Percentiles rank a stretch among this genome's conserved stretches.
These are phyloP conservation scores for Trichoderma koningiopsis DNA, from an alignment of 2,329 filamentous ascomycete species.

Conservation along the genomic window DNA sequence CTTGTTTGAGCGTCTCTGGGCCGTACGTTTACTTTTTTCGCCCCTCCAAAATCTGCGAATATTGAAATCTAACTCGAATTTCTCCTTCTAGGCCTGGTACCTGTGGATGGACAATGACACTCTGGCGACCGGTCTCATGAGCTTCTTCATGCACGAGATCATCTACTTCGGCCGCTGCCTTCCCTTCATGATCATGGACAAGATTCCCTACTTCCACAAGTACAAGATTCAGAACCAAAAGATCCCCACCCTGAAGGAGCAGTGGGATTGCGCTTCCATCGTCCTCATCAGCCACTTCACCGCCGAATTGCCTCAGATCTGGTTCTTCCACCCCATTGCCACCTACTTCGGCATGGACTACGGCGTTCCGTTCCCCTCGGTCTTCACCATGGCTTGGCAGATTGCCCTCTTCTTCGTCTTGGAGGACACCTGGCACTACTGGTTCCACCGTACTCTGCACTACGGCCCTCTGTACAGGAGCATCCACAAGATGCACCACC, in stretches of 20 bases:
- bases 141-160: conserved; percentile 89
- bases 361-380: conserved; percentile 82
- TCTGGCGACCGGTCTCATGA: conserved; percentile 95
- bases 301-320: conserved; percentile 97
- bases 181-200: conserved; percentile 91
- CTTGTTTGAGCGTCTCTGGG: conserved; percentile 85
- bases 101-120: conserved; percentile 97
- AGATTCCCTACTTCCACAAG: conserved; percentile 81
- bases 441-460: conserved; percentile 89
- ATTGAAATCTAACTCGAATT: not conserved
- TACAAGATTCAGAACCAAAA: conserved; percentile 94
- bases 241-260: conserved; percentile 88
- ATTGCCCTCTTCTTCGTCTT: conserved; percentile 93
- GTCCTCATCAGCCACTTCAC: conserved; percentile 96
- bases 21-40: conserved; percentile 52
- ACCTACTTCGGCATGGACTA: conserved; percentile 89
- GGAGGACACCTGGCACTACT: conserved; percentile 99
- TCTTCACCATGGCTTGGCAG: conserved; percentile 86
- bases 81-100: conserved; percentile 71
- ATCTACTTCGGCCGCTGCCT: conserved; percentile 92
- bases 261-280: conserved; percentile 90
- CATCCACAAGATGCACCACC: conserved; percentile 99
- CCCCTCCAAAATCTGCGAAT: not conserved
- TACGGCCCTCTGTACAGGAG: conserved; percentile 93
- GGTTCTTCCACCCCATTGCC: conserved; percentile 97